Evolutionary conservation across 2,329 filamentous ascomycete genomes (phyloP), one percentile per base, ranked within the genome.

Genomic region (Laburnicola sp.): DNA sequence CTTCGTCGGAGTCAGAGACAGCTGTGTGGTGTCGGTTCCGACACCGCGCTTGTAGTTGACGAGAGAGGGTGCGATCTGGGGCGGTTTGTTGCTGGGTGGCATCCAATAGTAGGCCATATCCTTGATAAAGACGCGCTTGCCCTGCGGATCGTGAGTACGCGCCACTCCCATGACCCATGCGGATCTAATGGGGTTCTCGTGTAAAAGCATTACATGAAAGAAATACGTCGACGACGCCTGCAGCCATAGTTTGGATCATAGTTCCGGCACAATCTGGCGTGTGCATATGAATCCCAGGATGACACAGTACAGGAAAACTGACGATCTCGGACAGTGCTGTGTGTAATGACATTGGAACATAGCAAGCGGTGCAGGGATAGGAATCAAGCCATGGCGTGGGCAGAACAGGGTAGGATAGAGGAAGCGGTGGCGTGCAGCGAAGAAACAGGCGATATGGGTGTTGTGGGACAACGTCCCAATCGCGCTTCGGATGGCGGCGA

Each of bases 111-210:
- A 88, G 49, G 89, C 87, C 78, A 97, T 99, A 74, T 97, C 94
- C 75, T 99, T 99, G 82, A 99, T 94, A 78, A 97, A 97, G 64
- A 96, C 78, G 63, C 93, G 89, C 78, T 96, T 96, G 65, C 86
- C 88, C 89, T 95, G 62, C 56, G 21, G 10, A 7, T 6, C 28
- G 61, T 71, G 48, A 72, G 68, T 48, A 52, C 51, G 53, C 44
- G 51, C 45, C 45, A 43, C 45, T 1, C 45, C 45, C 28, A 45
- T 21, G 16, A 40, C 27, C n/a, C 43, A 7, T 41, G 32, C 21
- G 10, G 9, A 40, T 39, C 26, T 43, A 9, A 35, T 50, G 36
- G 28, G 38, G 27, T 40, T 37, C 38, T 43, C 42, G 16, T 34
- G 36, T 35, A n/a, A 16, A 27, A n/a, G 37, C 23, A 42, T 10